Conservation (phyloP, 306 rosid genomes). For the Hylodesmum podocarpum region DNA sequence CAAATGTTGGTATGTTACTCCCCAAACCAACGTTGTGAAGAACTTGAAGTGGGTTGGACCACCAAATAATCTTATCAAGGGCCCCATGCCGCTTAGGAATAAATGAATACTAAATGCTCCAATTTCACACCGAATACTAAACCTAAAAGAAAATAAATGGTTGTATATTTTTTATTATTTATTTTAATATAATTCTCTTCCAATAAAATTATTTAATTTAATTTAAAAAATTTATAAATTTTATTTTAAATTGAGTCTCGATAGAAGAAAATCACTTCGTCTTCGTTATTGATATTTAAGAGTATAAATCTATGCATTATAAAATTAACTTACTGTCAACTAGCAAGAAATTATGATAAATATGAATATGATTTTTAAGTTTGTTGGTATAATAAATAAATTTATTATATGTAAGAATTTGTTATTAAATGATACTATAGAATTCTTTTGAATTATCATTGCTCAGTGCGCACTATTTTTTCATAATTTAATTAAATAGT, state of each 20-base stretch:
- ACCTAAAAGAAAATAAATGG: neutral
- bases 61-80: neutral
- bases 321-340: too few relatives aligned
- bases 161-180: neutral
- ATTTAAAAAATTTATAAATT: neutral
- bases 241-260: neutral
- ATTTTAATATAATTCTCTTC: too few relatives aligned
- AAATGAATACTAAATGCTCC: slow-evolving; percentile 10
- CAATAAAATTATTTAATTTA: neutral
- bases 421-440: neutral
- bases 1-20: neutral
- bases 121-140: slow-evolving; percentile 13
- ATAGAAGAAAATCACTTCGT: neutral
- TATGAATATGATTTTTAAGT: too few relatives aligned
- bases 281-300: neutral
- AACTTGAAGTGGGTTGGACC: neutral
- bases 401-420: too few relatives aligned
- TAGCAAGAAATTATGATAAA: too few relatives aligned
- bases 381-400: too few relatives aligned
- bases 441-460: too few relatives aligned
- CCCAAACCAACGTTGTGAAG: neutral
- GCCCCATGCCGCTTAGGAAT: neutral
- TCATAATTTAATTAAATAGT: neutral
- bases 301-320: too few relatives aligned
- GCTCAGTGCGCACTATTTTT: too few relatives aligned